These are phyloP conservation scores for Euphrasia arctica DNA, from an alignment of 305 asterid genomes.

Conservation along the genomic window DNA sequence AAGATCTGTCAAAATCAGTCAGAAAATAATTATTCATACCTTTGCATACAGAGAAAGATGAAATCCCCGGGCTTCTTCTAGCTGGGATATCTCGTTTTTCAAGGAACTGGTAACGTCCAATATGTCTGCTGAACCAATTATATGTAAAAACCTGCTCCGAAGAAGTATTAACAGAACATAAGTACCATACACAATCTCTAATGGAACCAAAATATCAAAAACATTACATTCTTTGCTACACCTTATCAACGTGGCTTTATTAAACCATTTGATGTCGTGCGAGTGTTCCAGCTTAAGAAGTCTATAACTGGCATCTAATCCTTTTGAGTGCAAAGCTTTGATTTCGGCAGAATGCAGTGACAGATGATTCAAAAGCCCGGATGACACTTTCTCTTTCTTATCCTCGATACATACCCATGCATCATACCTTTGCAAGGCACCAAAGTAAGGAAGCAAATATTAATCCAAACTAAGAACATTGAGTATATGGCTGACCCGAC, in stretches of 20 bases:
- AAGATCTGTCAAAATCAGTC: constrained; percentile 22
- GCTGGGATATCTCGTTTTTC: constrained; percentile 79
- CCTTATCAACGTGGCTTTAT: constrained; percentile 75
- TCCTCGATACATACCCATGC: constrained; percentile 44
- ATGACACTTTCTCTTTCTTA: constrained; percentile 53
- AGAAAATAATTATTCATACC: constrained; percentile 41
- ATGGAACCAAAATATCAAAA: constrained; percentile 22
- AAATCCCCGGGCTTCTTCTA: constrained; percentile 75
- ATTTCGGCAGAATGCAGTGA: constrained; percentile 57
- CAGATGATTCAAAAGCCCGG: constrained; percentile 75
- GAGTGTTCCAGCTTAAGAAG: constrained; percentile 48
- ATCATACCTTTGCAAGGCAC: constrained; percentile 60
- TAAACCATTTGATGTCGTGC: constrained; percentile 63
- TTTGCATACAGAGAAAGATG: constrained; percentile 70
- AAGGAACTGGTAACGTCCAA: constrained; percentile 42
- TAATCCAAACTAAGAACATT: background rate
- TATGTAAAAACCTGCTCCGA: constrained; percentile 60
- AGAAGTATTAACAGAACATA: constrained; percentile 22
- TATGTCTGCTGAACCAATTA: constrained; percentile 61
- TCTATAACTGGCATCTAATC: constrained; percentile 55
- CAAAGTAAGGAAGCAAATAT: constrained; percentile 21
- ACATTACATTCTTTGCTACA: constrained; percentile 28
- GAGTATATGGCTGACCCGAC: too few relatives aligned
- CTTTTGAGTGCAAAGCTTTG: constrained; percentile 53
- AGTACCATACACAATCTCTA: constrained; percentile 22